Evolutionary conservation across 768 basidiomycete species (phyloP).

Genomic region (Macrocybe gigantea): DNA sequence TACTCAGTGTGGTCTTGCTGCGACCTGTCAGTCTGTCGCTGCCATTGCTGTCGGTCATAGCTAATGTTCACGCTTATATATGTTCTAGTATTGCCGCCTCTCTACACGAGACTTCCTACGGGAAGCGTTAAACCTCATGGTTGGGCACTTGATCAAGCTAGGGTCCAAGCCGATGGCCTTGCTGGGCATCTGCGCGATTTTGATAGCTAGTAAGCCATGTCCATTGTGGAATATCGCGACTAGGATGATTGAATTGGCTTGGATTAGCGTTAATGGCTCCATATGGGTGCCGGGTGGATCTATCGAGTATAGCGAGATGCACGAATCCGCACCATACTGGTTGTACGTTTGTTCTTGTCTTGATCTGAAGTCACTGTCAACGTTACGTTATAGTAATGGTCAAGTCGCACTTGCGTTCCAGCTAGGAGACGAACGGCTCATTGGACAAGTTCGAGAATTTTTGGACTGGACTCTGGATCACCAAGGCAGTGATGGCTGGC

Average conservation of each 20-base stretch:
- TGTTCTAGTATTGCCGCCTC: slow-evolving; percentile 21
- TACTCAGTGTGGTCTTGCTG: too few species aligned
- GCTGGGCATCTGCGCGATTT: slow-evolving; percentile 36
- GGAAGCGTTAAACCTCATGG: slow-evolving; percentile 32
- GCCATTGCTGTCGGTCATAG: too few species aligned
- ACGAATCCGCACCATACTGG: slow-evolving; percentile 38
- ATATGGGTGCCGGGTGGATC: slow-evolving; percentile 37
- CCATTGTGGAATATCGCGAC: not conserved
- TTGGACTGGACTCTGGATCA: slow-evolving; percentile 33
- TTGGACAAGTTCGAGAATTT: slow-evolving; percentile 31
- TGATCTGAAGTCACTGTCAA: not conserved
- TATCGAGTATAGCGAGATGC: slow-evolving; percentile 39
- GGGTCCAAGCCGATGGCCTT: slow-evolving; percentile 33
- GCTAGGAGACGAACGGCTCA: slow-evolving; percentile 27
- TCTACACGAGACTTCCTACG: slow-evolving; percentile 25
- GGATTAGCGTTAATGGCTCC: slow-evolving; percentile 30
- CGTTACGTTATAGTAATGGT: slow-evolving; percentile 22
- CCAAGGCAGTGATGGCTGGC: slow-evolving; percentile 33
- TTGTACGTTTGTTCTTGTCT: slow-evolving; percentile 25
- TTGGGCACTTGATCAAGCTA: slow-evolving; percentile 34
- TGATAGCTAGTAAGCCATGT: slow-evolving; percentile 27
- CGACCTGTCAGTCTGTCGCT: too few species aligned
- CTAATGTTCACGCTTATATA: too few species aligned
- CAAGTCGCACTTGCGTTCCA: slow-evolving; percentile 38
- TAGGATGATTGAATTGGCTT: slow-evolving; percentile 8